Conservation (phyloP, 805 yeast genomes). For the Scheffersomyces lignosus region DNA sequence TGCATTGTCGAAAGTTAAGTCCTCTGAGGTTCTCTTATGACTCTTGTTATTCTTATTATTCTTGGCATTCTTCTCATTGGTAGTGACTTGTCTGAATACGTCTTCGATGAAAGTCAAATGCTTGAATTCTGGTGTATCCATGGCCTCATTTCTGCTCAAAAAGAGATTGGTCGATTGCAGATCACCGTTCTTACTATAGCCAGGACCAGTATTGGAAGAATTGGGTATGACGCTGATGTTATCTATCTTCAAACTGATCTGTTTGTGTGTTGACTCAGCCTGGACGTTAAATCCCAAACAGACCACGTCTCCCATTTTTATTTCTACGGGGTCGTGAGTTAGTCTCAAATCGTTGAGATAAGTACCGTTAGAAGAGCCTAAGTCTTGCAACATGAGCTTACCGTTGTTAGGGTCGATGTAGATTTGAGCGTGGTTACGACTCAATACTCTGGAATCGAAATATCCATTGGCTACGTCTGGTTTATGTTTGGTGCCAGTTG, state of each 20-base stretch:
- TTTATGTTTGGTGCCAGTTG: slow-evolving; percentile 63
- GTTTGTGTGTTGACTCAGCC: slow-evolving; percentile 67
- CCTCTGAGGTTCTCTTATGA: slow-evolving; percentile 10
- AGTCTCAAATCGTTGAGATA: slow-evolving; percentile 78
- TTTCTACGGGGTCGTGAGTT: slow-evolving; percentile 57
- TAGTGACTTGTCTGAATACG: slow-evolving; percentile 14
- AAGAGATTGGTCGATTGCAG: background rate
- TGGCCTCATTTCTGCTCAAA: slow-evolving; percentile 5
- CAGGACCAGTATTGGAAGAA: slow-evolving; percentile 7
- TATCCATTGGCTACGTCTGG: slow-evolving; percentile 80
- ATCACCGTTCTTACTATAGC: background rate
- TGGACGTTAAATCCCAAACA: slow-evolving; percentile 92
- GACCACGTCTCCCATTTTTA: slow-evolving; percentile 81
- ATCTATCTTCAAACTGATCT: slow-evolving; percentile 81
- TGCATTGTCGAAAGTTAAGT: slow-evolving; percentile 51
- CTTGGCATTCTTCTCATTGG: slow-evolving; percentile 1
- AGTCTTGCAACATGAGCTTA: slow-evolving; percentile 74
- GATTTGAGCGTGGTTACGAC: slow-evolving; percentile 91
- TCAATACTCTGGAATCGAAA: slow-evolving; percentile 90
- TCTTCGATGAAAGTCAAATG: slow-evolving; percentile 38
- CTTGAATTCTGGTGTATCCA: slow-evolving; percentile 30
- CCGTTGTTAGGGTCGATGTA: slow-evolving; percentile 68
- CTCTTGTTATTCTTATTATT: slow-evolving; percentile 5
- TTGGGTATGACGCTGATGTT: slow-evolving; percentile 60
- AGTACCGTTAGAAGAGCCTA: slow-evolving; percentile 93